These are phyloP conservation scores for Nicotiana attenuata DNA, from an alignment of 257 asterid genomes.

Conservation along the genomic window DNA sequence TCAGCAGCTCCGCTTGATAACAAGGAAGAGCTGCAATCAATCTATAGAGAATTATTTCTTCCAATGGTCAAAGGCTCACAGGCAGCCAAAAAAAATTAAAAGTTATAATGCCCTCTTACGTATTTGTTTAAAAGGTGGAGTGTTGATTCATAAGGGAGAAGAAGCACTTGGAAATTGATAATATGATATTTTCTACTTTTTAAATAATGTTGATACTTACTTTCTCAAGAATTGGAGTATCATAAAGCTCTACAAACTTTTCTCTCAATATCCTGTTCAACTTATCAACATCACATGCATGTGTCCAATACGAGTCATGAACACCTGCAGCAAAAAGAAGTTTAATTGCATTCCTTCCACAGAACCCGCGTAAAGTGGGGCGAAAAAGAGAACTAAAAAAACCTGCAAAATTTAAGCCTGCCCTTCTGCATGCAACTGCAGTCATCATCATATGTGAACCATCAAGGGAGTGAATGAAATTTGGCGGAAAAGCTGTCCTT, in stretches of 20 bases:
- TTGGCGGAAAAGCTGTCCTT: constrained; percentile 94
- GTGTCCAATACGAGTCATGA: constrained; percentile 99
- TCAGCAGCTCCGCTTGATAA: neutral
- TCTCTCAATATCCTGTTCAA: constrained; percentile 72
- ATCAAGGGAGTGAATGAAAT: constrained; percentile 95
- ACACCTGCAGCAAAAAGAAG: constrained; percentile 56
- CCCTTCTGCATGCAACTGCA: constrained; percentile 84
- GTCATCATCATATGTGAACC: constrained; percentile 99
- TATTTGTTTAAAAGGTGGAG: neutral
- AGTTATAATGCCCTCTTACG: neutral
- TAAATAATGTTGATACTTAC: constrained; percentile 28
- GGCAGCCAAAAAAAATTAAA: neutral
- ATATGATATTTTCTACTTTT: neutral
- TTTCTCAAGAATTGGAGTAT: constrained; percentile 78
- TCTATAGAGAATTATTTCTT: neutral
- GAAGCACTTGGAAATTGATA: neutral
- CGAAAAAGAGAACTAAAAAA: neutral
- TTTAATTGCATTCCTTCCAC: neutral
- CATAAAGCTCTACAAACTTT: constrained; percentile 86
- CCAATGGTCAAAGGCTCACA: neutral
- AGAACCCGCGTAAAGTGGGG: constrained; percentile 2
- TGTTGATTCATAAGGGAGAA: neutral
- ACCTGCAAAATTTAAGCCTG: constrained; percentile 96
- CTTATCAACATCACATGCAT: constrained; percentile 86
- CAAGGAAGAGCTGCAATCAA: neutral